These are phyloP conservation scores for Olyra latifolia DNA, from an alignment of 176 grass and related monocot genomes.

Conservation along the genomic window DNA sequence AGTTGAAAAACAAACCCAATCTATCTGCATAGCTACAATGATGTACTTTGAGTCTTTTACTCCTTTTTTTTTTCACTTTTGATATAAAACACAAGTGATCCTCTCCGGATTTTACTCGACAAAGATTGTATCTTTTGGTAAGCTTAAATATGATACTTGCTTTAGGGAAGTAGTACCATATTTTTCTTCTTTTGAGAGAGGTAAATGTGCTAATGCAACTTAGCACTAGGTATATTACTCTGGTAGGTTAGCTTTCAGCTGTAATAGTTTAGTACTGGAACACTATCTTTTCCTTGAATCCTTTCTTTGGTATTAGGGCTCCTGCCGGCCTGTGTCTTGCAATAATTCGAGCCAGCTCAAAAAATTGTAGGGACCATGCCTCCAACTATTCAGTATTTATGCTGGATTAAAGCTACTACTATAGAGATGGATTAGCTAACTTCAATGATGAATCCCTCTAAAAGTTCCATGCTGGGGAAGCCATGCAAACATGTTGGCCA, in stretches of 20 bases:
- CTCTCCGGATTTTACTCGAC: slow-evolving; percentile 12
- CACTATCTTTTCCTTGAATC: neutral
- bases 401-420: neutral
- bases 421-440: neutral
- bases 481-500: neutral
- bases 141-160: neutral
- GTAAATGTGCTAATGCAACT: neutral
- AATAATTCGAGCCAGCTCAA: slow-evolving; percentile 31
- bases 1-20: neutral
- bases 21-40: neutral
- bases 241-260: slow-evolving; percentile 11
- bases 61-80: neutral
- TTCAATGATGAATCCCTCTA: neutral
- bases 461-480: neutral
- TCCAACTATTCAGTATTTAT: slow-evolving; percentile 11
- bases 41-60: neutral
- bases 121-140: slow-evolving; percentile 2
- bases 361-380: slow-evolving; percentile 10
- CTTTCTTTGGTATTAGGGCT: neutral
- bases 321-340: neutral
- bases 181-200: neutral
- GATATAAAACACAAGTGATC: neutral
- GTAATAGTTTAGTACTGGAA: neutral
- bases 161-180: neutral
- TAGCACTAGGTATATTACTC: neutral